These are phyloP conservation scores for Saposhnikovia divaricata DNA, from an alignment of 129 eudicot species.

Conservation along the genomic window DNA sequence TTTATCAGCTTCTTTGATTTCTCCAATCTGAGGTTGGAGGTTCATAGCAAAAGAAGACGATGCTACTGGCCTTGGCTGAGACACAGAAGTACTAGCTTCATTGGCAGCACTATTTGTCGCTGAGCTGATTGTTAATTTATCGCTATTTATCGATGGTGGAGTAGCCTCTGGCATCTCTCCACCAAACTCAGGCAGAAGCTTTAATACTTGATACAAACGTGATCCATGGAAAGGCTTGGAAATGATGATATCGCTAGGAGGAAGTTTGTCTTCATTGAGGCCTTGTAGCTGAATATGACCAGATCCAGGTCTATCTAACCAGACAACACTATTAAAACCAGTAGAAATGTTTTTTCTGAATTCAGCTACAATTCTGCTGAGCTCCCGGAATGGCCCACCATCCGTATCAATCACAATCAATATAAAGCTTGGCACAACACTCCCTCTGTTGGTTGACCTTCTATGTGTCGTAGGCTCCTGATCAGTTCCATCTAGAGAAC, in stretches of 20 bases:
- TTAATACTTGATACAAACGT: conserved; percentile 15
- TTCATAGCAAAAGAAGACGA: conserved; percentile 3
- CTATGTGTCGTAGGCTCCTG: conserved; percentile 2
- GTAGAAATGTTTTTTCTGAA: conserved; percentile 39
- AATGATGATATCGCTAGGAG: conserved; percentile 44
- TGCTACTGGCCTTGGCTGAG: background rate
- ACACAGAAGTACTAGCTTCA: background rate
- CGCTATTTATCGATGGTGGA: background rate
- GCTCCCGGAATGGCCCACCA: conserved; percentile 39
- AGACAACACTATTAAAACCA: conserved; percentile 34
- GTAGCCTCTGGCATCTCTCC: background rate
- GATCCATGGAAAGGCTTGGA: conserved; percentile 70
- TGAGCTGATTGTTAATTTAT: background rate
- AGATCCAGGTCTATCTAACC: conserved; percentile 44
- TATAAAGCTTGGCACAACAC: conserved; percentile 15
- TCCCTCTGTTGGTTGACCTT: conserved; percentile 1
- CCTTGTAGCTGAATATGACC: conserved; percentile 26
- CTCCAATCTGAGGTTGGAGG: background rate
- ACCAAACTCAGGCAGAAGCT: background rate
- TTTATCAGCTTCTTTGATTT: conserved; percentile 9
- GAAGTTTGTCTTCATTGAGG: conserved; percentile 42
- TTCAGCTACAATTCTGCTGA: conserved; percentile 42
- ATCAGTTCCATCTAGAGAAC: conserved; percentile 46
- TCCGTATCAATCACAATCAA: conserved; percentile 54
- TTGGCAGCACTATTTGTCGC: background rate